These are phyloP conservation scores for Bjerkandera adusta DNA, from an alignment of 1,284 basidiomycete genomes.

Conservation along the genomic window DNA sequence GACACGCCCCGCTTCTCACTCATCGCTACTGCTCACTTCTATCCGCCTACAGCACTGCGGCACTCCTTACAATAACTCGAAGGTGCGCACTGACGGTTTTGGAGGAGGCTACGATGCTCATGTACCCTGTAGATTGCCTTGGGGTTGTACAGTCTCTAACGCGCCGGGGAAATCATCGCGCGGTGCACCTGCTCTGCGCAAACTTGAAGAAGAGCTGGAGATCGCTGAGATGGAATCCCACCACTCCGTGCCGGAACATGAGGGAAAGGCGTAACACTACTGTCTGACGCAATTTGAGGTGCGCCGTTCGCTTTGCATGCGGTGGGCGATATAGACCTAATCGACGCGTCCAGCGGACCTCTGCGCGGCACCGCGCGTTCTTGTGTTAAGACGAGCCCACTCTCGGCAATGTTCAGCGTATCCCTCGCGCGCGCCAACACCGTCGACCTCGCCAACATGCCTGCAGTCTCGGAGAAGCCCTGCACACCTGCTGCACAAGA, in stretches of 20 bases:
- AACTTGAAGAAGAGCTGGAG: no score
- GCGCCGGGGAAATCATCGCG: conserved; percentile 86
- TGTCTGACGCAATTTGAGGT: conserved; percentile 83
- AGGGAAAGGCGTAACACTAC: conserved; percentile 64
- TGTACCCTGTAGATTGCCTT: conserved; percentile 76
- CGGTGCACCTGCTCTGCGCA: no score
- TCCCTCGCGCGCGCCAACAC: conserved; percentile 75
- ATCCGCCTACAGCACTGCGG: conserved; percentile 75
- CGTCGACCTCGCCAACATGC: conserved; percentile 86
- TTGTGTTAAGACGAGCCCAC: conserved; percentile 94
- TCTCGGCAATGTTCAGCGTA: conserved; percentile 78
- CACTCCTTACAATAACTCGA: conserved; percentile 89
- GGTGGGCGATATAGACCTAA: neutral
- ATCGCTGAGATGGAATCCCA: conserved; percentile 81
- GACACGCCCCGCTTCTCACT: conserved; percentile 7
- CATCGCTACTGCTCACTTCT: no score
- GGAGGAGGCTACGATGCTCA: neutral
- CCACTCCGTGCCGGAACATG: conserved; percentile 51
- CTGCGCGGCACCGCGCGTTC: conserved; percentile 77
- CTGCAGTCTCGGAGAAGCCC: conserved; percentile 53
- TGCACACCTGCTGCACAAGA: conserved; percentile 23
- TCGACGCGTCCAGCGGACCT: conserved; percentile 68
- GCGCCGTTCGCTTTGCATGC: conserved; percentile 9
- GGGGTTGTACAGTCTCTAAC: conserved; percentile 85
- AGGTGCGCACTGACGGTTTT: conserved; percentile 39